These are phyloP conservation scores for Phytophthora boehmeriae DNA, from an alignment of 352 stramenopile genomes.

Conservation along the genomic window DNA sequence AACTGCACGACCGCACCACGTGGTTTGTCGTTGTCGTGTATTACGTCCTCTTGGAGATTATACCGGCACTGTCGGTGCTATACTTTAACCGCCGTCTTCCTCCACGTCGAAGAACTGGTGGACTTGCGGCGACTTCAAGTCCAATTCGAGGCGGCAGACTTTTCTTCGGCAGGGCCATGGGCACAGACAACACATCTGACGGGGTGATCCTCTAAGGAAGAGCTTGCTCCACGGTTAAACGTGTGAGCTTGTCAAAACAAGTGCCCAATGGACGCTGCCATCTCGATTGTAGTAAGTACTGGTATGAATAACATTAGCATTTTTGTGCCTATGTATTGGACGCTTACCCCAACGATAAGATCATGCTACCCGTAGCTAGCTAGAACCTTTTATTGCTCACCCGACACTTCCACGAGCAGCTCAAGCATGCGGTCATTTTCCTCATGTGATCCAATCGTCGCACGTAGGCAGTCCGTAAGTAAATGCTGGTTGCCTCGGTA, in stretches of 20 bases:
- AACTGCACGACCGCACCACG: constrained; percentile 77
- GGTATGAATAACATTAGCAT: too few species aligned
- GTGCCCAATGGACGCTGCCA: not conserved
- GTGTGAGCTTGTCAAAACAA: not conserved
- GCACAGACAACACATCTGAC: constrained; percentile 20
- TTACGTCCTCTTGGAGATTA: constrained; percentile 82
- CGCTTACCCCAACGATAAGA: not conserved
- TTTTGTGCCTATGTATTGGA: not conserved
- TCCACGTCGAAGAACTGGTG: constrained; percentile 35
- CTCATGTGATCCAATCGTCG: constrained; percentile 93
- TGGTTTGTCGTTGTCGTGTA: constrained; percentile 86
- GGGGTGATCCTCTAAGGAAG: constrained; percentile 43
- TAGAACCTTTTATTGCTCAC: constrained; percentile 41
- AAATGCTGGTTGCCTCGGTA: constrained; percentile 97
- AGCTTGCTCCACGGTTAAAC: constrained; percentile 50
- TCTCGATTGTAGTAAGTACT: too few species aligned
- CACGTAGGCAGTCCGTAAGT: constrained; percentile 94
- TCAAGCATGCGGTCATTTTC: constrained; percentile 95
- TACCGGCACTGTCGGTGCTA: constrained; percentile 75
- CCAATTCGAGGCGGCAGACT: constrained; percentile 49
- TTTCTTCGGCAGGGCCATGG: constrained; percentile 58
- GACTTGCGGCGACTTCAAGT: constrained; percentile 36
- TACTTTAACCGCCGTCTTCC: constrained; percentile 88
- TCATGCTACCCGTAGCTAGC: not conserved
- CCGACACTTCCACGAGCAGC: constrained; percentile 73